These are phyloP conservation scores for Aspergillus ostianus DNA, from an alignment of 495 filamentous ascomycete species.

Conservation along the genomic window DNA sequence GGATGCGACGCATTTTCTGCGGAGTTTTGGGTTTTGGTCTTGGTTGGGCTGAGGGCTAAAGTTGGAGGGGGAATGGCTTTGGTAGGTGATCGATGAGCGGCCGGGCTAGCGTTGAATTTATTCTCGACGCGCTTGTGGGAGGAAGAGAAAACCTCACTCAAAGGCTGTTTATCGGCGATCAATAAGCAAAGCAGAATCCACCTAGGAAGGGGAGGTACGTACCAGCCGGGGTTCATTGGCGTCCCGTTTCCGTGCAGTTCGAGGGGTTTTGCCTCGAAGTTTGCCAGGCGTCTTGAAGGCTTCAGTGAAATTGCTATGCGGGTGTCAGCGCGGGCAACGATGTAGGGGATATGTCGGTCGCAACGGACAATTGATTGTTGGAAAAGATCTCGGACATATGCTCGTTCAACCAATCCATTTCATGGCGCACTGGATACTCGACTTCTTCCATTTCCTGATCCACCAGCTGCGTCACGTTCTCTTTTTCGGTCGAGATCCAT, in stretches of 20 bases:
- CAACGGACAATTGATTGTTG: slow-evolving; percentile 73
- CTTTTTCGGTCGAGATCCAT: slow-evolving; percentile 68
- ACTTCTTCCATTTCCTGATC: slow-evolving; percentile 84
- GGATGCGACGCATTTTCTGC: slow-evolving; percentile 24
- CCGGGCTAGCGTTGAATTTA: slow-evolving; percentile 33
- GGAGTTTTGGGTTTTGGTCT: slow-evolving; percentile 24
- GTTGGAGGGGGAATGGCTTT: slow-evolving; percentile 21
- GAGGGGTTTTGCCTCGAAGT: slow-evolving; percentile 87
- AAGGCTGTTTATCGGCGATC: slow-evolving; percentile 53
- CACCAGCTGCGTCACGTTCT: slow-evolving; percentile 59
- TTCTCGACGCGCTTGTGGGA: slow-evolving; percentile 45
- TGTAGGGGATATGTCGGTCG: slow-evolving; percentile 12
- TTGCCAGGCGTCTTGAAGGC: slow-evolving; percentile 97
- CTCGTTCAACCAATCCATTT: slow-evolving; percentile 94
- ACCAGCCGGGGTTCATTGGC: slow-evolving; percentile 67
- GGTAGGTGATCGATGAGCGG: slow-evolving; percentile 34
- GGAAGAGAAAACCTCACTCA: slow-evolving; percentile 77
- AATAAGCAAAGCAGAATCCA: slow-evolving; percentile 19
- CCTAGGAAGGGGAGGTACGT: slow-evolving; percentile 26
- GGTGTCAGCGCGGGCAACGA: slow-evolving; percentile 32
- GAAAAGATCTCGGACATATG: slow-evolving; percentile 95
- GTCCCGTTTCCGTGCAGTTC: slow-evolving; percentile 71
- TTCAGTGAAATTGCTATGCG: slow-evolving; percentile 74
- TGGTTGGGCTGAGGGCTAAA: slow-evolving; percentile 21
- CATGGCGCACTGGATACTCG: slow-evolving; percentile 81